Percentiles rank a stretch among this genome's conserved stretches.
Evolutionary conservation across 768 basidiomycete species (phyloP).

Genomic region (Russula compacta): DNA sequence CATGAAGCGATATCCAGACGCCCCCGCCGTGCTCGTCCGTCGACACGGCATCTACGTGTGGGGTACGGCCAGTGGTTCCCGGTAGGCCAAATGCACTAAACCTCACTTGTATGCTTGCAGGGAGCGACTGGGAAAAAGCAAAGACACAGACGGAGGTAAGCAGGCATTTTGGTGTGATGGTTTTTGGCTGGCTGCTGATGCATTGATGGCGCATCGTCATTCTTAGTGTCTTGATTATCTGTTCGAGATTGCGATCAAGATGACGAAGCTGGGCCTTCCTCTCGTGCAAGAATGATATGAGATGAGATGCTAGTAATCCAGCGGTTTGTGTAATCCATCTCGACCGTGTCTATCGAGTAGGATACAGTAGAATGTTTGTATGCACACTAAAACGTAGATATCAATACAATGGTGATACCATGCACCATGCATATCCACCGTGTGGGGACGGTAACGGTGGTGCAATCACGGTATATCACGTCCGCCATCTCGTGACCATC

Average conservation of each 20-base stretch:
- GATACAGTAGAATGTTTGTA: background rate
- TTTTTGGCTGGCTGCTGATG: background rate
- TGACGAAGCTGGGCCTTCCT: slow-evolving; percentile 55
- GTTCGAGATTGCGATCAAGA: slow-evolving; percentile 81
- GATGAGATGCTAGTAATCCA: background rate
- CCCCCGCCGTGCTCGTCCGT: slow-evolving; percentile 68
- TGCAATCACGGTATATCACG: background rate
- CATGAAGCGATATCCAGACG: slow-evolving; percentile 71
- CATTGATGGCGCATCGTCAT: background rate
- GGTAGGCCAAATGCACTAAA: background rate
- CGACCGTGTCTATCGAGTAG: background rate
- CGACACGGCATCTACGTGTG: slow-evolving; percentile 81
- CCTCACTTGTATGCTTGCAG: slow-evolving; percentile 24
- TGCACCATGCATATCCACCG: too few relatives aligned
- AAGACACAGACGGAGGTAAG: slow-evolving; percentile 78
- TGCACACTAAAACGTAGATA: background rate
- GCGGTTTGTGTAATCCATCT: background rate
- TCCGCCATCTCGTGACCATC: background rate
- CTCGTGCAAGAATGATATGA: slow-evolving; percentile 30
- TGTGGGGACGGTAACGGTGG: too few relatives aligned
- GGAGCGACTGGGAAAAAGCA: slow-evolving; percentile 74
- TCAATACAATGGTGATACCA: background rate
- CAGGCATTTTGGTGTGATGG: background rate
- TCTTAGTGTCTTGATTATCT: slow-evolving; percentile 79
- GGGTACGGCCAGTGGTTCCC: slow-evolving; percentile 40